Percentiles rank a stretch among this genome's conserved stretches.
phyloP scores from a whole-genome alignment of 768 basidiomycete species.

The Boletus vermiculosoides region DNA sequence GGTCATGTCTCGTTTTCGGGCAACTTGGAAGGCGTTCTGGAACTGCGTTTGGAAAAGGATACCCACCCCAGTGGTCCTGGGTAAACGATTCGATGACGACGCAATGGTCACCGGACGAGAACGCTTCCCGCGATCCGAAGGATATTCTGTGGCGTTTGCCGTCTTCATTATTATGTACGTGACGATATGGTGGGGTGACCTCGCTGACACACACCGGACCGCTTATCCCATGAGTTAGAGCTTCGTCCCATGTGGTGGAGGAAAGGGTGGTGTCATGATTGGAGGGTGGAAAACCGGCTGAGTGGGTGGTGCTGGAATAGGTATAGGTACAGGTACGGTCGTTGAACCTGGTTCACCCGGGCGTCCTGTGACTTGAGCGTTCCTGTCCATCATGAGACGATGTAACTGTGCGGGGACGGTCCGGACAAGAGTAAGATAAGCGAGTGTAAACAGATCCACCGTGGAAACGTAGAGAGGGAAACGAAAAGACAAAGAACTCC shows the following conservation, averaged over 20 bases:
- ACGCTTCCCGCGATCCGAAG: slow-evolving; percentile 11
- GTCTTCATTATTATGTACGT: slow-evolving; percentile 24
- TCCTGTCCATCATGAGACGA: slow-evolving; percentile 74
- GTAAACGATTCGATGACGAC: background rate
- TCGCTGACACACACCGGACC: slow-evolving; percentile 1
- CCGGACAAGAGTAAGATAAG: slow-evolving; percentile 17
- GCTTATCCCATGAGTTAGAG: slow-evolving; percentile 16
- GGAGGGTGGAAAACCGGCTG: slow-evolving; percentile 29
- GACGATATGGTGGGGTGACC: slow-evolving; percentile 1
- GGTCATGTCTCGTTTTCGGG: background rate
- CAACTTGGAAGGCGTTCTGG: background rate
- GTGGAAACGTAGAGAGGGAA: slow-evolving; percentile 7
- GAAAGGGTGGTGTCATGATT: slow-evolving; percentile 32
- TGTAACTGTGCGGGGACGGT: slow-evolving; percentile 45
- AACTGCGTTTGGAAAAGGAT: slow-evolving; percentile 4
- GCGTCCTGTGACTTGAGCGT: slow-evolving; percentile 54
- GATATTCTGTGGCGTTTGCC: background rate
- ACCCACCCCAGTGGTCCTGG: background rate
- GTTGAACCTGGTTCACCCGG: slow-evolving; percentile 24
- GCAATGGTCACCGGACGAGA: background rate
- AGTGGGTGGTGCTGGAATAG: slow-evolving; percentile 18
- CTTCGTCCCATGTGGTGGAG: slow-evolving; percentile 32
- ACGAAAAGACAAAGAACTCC: slow-evolving; percentile 4
- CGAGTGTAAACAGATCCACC: slow-evolving; percentile 8
- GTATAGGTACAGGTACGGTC: slow-evolving; percentile 21